Conservation (phyloP, 1,139 yeast genomes). For the Saccharomyces hybrid region DNA sequence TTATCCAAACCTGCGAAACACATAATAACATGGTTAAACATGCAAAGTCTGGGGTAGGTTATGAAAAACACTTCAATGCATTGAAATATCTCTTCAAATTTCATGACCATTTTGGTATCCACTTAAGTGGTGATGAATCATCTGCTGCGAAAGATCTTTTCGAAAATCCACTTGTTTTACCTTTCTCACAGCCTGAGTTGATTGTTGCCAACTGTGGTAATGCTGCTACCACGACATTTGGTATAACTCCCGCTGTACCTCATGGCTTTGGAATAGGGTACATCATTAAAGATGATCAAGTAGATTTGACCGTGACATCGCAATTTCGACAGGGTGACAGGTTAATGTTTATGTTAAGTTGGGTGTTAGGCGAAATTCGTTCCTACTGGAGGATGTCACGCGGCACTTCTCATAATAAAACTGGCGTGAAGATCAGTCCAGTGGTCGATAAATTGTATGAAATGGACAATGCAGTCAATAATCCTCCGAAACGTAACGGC, state of each 20-base stretch:
- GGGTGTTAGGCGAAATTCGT: conserved; percentile 51
- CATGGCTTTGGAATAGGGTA: conserved; percentile 76
- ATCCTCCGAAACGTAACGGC: conserved; percentile 15
- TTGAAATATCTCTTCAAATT: conserved; percentile 42
- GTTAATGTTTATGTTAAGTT: conserved; percentile 52
- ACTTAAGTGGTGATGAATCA: conserved; percentile 35
- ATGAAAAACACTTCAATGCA: conserved; percentile 64
- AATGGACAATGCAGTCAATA: conserved; percentile 25
- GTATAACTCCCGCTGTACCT: conserved; percentile 67
- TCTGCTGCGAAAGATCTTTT: conserved; percentile 19
- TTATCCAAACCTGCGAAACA: conserved; percentile 44
- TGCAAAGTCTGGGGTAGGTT: conserved; percentile 58
- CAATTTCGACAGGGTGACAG: conserved; percentile 69
- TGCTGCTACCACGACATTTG: conserved; percentile 64
- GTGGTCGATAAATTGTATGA: conserved; percentile 30
- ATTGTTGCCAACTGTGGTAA: conserved; percentile 64
- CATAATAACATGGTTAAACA: conserved; percentile 44
- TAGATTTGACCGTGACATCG: conserved; percentile 57
- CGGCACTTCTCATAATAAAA: conserved; percentile 33
- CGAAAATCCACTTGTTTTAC: conserved; percentile 39
- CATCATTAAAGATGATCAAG: conserved; percentile 57
- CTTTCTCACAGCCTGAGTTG: conserved; percentile 40
- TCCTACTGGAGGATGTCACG: conserved; percentile 36
- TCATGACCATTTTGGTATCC: conserved; percentile 32
- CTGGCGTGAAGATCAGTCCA: conserved; percentile 31